A percentile compares a stretch with the other conserved stretches of the same genome.
phyloP scores from a whole-genome alignment of 257 asterid genomes.

The Paraleonurus japonicus region DNA sequence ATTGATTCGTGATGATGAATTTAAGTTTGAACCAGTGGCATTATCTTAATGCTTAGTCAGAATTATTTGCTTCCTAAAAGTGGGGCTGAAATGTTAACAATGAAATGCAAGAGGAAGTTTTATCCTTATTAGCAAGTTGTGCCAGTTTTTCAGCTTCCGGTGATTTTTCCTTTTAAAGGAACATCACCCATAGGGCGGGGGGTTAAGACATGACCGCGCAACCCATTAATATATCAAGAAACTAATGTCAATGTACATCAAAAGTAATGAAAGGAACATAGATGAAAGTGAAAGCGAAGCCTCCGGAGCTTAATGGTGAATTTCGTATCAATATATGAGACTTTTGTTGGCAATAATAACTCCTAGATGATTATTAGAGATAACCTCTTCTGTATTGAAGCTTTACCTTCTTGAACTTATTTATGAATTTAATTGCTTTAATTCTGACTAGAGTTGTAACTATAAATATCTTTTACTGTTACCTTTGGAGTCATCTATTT shows the following conservation, averaged over 20 bases:
- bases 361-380: not conserved
- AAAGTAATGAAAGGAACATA: not conserved
- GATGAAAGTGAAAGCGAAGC: not conserved
- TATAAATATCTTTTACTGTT: not conserved
- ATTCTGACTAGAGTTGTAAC: not conserved
- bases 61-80: not conserved
- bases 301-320: not conserved
- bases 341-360: not conserved
- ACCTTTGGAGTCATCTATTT: not conserved
- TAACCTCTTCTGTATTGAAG: not conserved
- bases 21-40: not conserved
- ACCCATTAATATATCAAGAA: not conserved
- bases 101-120: not conserved
- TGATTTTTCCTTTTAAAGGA: not conserved
- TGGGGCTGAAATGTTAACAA: not conserved
- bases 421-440: constrained; percentile 5
- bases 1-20: not conserved
- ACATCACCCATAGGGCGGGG: not conserved
- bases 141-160: not conserved
- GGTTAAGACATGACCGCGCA: not conserved
- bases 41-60: not conserved
- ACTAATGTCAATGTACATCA: not conserved
- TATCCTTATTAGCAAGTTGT: not conserved
- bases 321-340: not conserved
- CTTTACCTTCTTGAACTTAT: constrained; percentile 8